Evolutionary conservation across 2,329 filamentous ascomycete genomes (phyloP), one percentile per base, ranked within the genome.

Genomic region (Rhynchosporium agropyri): DNA sequence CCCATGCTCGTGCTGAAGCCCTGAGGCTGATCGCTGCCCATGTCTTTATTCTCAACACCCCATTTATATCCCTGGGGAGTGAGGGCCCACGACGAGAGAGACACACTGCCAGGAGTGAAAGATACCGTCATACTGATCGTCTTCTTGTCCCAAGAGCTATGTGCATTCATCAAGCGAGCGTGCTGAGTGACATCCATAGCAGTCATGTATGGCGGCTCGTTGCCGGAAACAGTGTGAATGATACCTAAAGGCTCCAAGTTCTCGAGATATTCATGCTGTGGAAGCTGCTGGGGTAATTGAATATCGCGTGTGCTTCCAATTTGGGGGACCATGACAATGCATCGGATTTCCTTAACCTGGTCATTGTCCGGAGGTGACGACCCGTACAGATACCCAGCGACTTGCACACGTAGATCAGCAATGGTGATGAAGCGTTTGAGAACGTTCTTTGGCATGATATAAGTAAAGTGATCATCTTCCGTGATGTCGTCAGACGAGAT

Each of bases 371-470:
- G 89, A 3, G 95, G 93, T 0, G 94, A 97, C 53, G 87, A 87
- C 68, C 95, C 95, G 75, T 99, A 99, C 0, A 99, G 84, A 76
- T 97, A 99, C 1, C 93, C 95, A 15, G 94, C 93, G 56, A 99
- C 93, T 77, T 99, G 95, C 13, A 98, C 93, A 54, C 96, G 90
- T 61, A 99, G 85, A 79, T 99, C 95, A 53, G 95, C 90, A 74
- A 99, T 96, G 29, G 91, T 95, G 79, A 99, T 98, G 82, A 99
- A 99, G 68, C 92, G 91, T 83, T 97, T 97, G 72, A 99, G 84
- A 55, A 99, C 89, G 76, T 99, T 99, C 85, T 98, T 99, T 0
- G 95, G 95, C 91, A 99, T 97, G 72, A 99, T 91, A 73, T 98
- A 99, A 0, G 94, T 99, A 74, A 91, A 89, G 72, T 88, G 84